A percentile compares a stretch with the other conserved stretches of the same genome.
These are phyloP conservation scores for Sarocladiaceae sp. DNA, from an alignment of 2,329 filamentous ascomycete genomes.

Conservation along the genomic window DNA sequence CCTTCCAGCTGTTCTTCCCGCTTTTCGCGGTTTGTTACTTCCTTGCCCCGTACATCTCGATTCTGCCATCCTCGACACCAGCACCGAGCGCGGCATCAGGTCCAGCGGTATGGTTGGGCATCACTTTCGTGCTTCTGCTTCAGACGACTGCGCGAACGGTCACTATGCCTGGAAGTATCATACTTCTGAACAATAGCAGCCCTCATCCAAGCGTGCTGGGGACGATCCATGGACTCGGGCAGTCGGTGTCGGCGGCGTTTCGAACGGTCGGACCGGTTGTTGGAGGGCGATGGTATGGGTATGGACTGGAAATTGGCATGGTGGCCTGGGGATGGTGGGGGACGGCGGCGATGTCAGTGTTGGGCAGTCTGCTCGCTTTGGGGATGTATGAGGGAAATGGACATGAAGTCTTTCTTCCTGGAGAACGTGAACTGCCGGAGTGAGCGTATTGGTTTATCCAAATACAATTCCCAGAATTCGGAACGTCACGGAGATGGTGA, in stretches of 20 bases:
- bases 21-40: constrained; percentile 66
- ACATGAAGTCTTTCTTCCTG: constrained; percentile 49
- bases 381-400: constrained; percentile 62
- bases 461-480: neutral
- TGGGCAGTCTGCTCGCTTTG: constrained; percentile 55
- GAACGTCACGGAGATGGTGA: too few relatives aligned
- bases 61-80: constrained; percentile 49
- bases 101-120: constrained; percentile 53
- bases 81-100: constrained; percentile 41
- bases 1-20: constrained; percentile 61
- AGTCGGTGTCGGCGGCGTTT: constrained; percentile 45
- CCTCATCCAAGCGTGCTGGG: constrained; percentile 55
- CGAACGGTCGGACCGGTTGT: constrained; percentile 47
- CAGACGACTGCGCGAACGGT: constrained; percentile 74
- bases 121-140: constrained; percentile 57
- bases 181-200: constrained; percentile 57
- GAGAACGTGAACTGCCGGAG: constrained; percentile 32
- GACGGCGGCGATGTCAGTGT: constrained; percentile 43
- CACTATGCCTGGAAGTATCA: constrained; percentile 53
- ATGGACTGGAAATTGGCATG: constrained; percentile 39
- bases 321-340: constrained; percentile 46
- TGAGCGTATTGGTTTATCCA: neutral
- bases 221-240: constrained; percentile 51
- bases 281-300: constrained; percentile 44
- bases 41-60: constrained; percentile 61